A percentile compares a stretch with the other conserved stretches of the same genome.
Evolutionary conservation across 305 asterid genomes (phyloP).

Genomic region (Fraxinus baroniana): DNA sequence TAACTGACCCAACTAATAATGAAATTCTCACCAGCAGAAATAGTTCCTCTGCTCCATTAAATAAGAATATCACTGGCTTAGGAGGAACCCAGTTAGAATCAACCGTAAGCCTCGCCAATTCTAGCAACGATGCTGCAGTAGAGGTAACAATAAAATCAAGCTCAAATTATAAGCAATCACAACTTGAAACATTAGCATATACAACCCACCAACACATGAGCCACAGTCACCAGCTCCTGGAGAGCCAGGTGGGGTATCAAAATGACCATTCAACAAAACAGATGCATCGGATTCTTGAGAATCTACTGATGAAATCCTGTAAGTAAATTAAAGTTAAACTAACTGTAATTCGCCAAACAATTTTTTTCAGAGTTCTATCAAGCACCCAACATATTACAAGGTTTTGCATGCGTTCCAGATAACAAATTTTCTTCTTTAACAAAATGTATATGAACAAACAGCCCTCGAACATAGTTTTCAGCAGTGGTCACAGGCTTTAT

Average conservation of each 20-base stretch:
- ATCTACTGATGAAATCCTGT: constrained; percentile 80
- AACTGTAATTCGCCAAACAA: constrained; percentile 21
- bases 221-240: constrained; percentile 99
- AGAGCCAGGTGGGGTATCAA: constrained; percentile 85
- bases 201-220: constrained; percentile 87
- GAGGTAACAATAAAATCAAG: constrained; percentile 32
- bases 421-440: neutral
- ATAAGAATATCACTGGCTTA: constrained; percentile 82
- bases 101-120: constrained; percentile 75
- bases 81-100: constrained; percentile 96
- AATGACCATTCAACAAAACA: constrained; percentile 82
- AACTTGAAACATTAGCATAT: neutral
- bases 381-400: constrained; percentile 17
- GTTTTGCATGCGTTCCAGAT: constrained; percentile 3
- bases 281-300: constrained; percentile 77
- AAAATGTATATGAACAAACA: neutral
- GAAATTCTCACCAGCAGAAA: constrained; percentile 81
- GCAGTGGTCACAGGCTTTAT: neutral
- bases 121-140: constrained; percentile 84
- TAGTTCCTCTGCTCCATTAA: constrained; percentile 98
- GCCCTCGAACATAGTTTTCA: neutral
- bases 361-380: neutral
- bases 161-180: constrained; percentile 7
- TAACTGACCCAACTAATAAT: constrained; percentile 21
- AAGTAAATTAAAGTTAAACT: constrained; percentile 25